Percentiles rank a stretch among this genome's conserved stretches.
Evolutionary conservation across 306 rosid genomes (phyloP).

Genomic region (Malus fusca): DNA sequence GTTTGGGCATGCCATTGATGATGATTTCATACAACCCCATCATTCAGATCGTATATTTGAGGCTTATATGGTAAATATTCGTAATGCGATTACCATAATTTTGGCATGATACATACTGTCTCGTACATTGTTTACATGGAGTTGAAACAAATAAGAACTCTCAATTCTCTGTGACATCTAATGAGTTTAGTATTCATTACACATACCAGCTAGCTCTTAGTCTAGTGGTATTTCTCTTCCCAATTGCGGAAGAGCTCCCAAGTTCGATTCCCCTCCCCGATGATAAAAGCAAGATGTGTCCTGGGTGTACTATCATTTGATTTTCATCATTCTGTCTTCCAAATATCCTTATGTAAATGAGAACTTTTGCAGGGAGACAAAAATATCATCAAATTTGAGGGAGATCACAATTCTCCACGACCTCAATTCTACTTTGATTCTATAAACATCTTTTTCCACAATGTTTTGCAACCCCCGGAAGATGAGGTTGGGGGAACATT

Average conservation of each 20-base stretch:
- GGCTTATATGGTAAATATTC: conserved; percentile 67
- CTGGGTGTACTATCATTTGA: background rate
- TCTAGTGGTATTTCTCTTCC: background rate
- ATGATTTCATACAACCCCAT: conserved; percentile 89
- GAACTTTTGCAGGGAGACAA: conserved; percentile 75
- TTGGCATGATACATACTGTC: background rate
- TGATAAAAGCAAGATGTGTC: background rate
- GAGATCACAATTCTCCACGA: conserved; percentile 97
- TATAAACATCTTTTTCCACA: conserved; percentile 78
- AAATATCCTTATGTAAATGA: background rate
- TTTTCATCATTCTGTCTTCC: background rate
- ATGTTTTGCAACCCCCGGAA: conserved; percentile 89
- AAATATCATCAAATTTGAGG: conserved; percentile 84
- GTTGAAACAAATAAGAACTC: background rate
- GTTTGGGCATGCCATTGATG: conserved; percentile 87
- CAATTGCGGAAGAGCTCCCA: background rate
- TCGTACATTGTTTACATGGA: background rate
- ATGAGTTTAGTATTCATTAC: background rate
- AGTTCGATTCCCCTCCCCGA: background rate
- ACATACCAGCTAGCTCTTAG: background rate
- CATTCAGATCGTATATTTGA: conserved; percentile 82
- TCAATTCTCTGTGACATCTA: background rate
- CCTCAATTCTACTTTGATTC: conserved; percentile 93
- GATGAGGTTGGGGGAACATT: conserved; percentile 68
- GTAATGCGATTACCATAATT: background rate